Base-by-base conservation (phyloP, 768 basidiomycete species). In the Suillus paluster region DNA sequence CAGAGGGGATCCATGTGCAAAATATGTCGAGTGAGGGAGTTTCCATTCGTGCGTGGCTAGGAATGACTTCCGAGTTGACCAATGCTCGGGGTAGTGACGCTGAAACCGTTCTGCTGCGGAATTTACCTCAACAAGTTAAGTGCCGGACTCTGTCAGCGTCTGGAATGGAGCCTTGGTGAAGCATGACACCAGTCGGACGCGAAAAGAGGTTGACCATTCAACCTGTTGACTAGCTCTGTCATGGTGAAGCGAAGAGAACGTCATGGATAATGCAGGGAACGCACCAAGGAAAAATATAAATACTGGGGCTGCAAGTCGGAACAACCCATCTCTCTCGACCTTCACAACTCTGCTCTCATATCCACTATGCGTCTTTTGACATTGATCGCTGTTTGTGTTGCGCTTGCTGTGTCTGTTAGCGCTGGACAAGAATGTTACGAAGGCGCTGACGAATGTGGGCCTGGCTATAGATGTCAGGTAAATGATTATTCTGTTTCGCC, bases 201-300 rank as follows among this genome's bases (percentile, higher is more conserved):
- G 49, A 50, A 50, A 30, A 50, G 30, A 33, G 49, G 49, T 19
- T 30, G 30, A 50, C 27, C 48, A 50, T 50, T 50, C 49, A 30
- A 19, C 27, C 27, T 50, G 30, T 30, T 1, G 19, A 30, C 27
- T 49, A 8, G 46, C 23, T 9, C 14, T 53, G 50, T 50, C 27
- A 5, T 7, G 30, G 14, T 21, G 33, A 54, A 54, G 36, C 34
- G 36, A 54, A 38, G 53, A 21, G 34, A 54, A 38, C 36, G 25
- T 19, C 21, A 17, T 6, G 23, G 10, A 38, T 25, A 25, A 15
- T 54, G 14, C 53, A 38, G 33, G 34, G 5, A 54, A 25, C 36
- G 21, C 25, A 54, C 36, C 21, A 25, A 23, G 36, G 23, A 19
- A 38, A 54, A 17, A 15, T 36, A 54, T 25, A 54, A 38, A 38